phyloP scores from a whole-genome alignment of 257 asterid genomes.

The Vinca minor region DNA sequence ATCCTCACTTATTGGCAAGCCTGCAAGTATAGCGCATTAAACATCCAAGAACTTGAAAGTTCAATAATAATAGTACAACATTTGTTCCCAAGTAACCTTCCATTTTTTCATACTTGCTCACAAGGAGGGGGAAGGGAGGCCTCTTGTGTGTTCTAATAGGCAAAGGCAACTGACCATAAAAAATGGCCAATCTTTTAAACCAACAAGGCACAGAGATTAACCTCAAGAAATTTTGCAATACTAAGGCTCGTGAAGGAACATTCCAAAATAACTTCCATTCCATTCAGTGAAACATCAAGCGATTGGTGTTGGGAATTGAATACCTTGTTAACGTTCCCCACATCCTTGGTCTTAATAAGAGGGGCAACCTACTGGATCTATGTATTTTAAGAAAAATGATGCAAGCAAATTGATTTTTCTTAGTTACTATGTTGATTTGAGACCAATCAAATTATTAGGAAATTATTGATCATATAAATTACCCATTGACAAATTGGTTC shows the following conservation, averaged over 20 bases:
- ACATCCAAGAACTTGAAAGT: slow-evolving; percentile 2
- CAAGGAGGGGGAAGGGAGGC: background rate
- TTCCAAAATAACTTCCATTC: background rate
- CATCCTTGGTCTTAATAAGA: background rate
- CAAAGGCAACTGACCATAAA: background rate
- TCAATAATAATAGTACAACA: background rate
- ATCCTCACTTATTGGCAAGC: slow-evolving; percentile 66
- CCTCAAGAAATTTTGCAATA: background rate
- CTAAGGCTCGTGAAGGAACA: background rate
- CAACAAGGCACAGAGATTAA: background rate
- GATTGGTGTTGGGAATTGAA: background rate
- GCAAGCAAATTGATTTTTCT: too few relatives aligned
- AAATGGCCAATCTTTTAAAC: background rate
- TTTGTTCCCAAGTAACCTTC: background rate
- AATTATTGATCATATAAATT: background rate
- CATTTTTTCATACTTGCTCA: background rate
- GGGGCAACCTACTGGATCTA: background rate
- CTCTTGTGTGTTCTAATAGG: background rate
- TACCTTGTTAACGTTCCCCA: background rate
- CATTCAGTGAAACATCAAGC: background rate
- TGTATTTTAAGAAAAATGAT: background rate
- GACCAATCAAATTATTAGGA: background rate
- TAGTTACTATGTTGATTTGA: background rate
- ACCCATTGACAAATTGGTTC: background rate
- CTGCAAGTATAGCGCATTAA: slow-evolving; percentile 26